Evolutionary conservation across 768 basidiomycete species (phyloP).

Genomic region (Paxillus ammoniavirescens): DNA sequence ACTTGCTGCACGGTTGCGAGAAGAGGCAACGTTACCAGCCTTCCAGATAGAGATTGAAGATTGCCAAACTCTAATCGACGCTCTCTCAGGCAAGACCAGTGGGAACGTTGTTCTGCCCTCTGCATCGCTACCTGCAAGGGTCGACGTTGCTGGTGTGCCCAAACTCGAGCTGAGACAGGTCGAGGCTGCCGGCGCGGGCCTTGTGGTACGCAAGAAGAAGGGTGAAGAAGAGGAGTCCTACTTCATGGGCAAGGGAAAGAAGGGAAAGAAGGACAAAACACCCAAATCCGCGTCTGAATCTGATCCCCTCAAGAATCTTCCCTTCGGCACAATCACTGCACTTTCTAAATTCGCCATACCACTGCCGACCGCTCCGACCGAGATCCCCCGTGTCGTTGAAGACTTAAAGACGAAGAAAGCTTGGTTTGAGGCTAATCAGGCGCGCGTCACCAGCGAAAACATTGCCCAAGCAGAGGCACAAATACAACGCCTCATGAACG

Average conservation of each 20-base stretch:
- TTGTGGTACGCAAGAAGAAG: conserved; percentile 89
- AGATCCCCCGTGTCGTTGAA: conserved; percentile 81
- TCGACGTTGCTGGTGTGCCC: conserved; percentile 60
- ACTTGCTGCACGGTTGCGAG: conserved; percentile 74
- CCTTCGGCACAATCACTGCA: conserved; percentile 83
- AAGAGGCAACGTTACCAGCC: conserved; percentile 88
- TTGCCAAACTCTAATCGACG: conserved; percentile 89
- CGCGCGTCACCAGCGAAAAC: conserved; percentile 73
- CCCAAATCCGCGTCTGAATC: conserved; percentile 41
- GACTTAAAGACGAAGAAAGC: conserved; percentile 92
- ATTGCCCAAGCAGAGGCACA: conserved; percentile 77
- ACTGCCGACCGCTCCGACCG: conserved; percentile 72
- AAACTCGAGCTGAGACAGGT: conserved; percentile 86
- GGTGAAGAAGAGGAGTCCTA: conserved; percentile 80
- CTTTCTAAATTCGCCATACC: conserved; percentile 87
- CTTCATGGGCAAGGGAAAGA: conserved; percentile 71
- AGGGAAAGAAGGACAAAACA: conserved; percentile 54
- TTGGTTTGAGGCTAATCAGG: conserved; percentile 94
- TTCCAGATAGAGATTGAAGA: conserved; percentile 95
- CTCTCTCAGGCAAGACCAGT: conserved; percentile 66
- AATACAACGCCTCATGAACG: conserved; percentile 57
- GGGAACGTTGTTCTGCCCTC: conserved; percentile 44
- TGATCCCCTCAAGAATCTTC: conserved; percentile 55
- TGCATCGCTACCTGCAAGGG: conserved; percentile 38
- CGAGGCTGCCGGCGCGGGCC: conserved; percentile 61